Conservation (phyloP, 768 basidiomycete species). For the Tulasnella sp. region DNA sequence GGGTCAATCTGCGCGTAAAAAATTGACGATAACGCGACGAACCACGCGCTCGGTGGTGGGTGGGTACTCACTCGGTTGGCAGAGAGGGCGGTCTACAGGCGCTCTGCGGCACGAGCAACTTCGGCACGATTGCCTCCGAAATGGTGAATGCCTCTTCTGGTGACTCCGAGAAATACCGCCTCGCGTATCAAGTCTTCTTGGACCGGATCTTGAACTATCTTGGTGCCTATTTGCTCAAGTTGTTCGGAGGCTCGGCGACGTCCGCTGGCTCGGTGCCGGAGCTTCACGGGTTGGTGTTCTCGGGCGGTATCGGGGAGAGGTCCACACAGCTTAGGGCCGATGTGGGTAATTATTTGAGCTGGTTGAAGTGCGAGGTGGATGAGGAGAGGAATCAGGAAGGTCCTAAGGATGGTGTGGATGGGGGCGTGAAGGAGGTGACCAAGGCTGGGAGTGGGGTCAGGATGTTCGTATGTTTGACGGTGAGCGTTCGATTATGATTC, state of each 20-base stretch:
- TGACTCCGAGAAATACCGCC: slow-evolving; percentile 43
- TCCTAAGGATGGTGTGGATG: slow-evolving; percentile 41
- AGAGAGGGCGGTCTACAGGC: slow-evolving; percentile 74
- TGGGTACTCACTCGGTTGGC: slow-evolving; percentile 28
- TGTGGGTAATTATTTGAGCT: slow-evolving; percentile 52
- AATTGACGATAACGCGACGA: neutral
- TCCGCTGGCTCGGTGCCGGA: slow-evolving; percentile 37
- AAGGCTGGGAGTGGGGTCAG: slow-evolving; percentile 36
- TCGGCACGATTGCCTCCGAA: slow-evolving; percentile 56
- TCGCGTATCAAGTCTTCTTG: slow-evolving; percentile 76
- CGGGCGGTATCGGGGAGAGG: slow-evolving; percentile 85
- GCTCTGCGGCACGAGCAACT: slow-evolving; percentile 77
- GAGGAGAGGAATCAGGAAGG: slow-evolving; percentile 48
- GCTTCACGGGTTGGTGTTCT: slow-evolving; percentile 78
- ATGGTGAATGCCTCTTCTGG: slow-evolving; percentile 40
- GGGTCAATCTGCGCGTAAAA: neutral
- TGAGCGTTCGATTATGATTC: slow-evolving; percentile 34
- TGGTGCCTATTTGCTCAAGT: slow-evolving; percentile 71
- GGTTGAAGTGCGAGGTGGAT: slow-evolving; percentile 59
- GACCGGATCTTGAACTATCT: slow-evolving; percentile 72
- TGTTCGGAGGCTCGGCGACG: slow-evolving; percentile 44
- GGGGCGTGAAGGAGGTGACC: slow-evolving; percentile 49
- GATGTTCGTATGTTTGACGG: slow-evolving; percentile 61
- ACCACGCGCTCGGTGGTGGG: neutral
- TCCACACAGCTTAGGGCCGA: slow-evolving; percentile 58